Conservation (phyloP, 768 basidiomycete genomes). For the Podaxis sp. region DNA sequence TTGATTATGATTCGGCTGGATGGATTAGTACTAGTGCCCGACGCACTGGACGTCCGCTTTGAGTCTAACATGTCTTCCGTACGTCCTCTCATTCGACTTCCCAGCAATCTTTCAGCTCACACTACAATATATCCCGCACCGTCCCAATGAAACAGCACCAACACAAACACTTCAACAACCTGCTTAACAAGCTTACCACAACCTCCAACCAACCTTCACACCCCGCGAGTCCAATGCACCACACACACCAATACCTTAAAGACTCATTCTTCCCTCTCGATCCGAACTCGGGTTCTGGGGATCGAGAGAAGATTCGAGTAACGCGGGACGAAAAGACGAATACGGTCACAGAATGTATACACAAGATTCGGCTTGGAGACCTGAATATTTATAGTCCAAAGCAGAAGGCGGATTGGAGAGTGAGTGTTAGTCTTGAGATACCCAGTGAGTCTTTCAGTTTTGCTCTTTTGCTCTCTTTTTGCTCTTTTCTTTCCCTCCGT, state of each 20-base stretch:
- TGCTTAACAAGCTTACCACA: slow-evolving; percentile 81
- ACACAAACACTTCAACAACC: slow-evolving; percentile 81
- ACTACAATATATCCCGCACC: background rate
- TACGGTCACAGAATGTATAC: slow-evolving; percentile 62
- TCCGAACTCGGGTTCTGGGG: slow-evolving; percentile 22
- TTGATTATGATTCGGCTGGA: background rate
- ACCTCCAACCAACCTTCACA: slow-evolving; percentile 52
- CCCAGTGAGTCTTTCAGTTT: slow-evolving; percentile 55
- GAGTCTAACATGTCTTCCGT: slow-evolving; percentile 93
- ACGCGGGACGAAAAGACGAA: slow-evolving; percentile 78
- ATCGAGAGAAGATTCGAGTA: slow-evolving; percentile 71
- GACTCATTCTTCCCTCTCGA: slow-evolving; percentile 74
- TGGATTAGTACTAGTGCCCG: slow-evolving; percentile 63
- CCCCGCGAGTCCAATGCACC: slow-evolving; percentile 60
- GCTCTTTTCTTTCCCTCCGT: background rate
- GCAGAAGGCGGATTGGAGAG: slow-evolving; percentile 83
- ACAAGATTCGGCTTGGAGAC: slow-evolving; percentile 83
- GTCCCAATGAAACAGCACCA: slow-evolving; percentile 54
- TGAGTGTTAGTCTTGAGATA: slow-evolving; percentile 91
- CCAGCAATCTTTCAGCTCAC: background rate
- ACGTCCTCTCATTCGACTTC: slow-evolving; percentile 28
- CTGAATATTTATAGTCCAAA: slow-evolving; percentile 87
- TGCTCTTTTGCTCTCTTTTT: background rate
- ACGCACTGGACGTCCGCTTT: slow-evolving; percentile 67
- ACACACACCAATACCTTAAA: slow-evolving; percentile 73